Evolutionary conservation across 768 basidiomycete species (phyloP).

Genomic region (Coprinellus micaceus): DNA sequence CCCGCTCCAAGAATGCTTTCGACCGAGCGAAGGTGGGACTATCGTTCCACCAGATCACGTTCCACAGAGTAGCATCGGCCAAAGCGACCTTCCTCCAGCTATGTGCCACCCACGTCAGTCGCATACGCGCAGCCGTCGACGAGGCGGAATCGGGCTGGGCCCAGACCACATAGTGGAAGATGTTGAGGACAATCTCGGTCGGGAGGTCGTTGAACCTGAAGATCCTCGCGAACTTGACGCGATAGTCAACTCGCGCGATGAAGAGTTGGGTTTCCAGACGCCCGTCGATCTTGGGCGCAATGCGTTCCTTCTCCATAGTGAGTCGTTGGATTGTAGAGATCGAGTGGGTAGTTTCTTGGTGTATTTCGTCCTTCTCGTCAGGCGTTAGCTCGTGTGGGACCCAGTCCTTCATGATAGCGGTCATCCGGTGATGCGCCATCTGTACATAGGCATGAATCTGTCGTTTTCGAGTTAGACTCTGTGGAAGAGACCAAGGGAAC

Average conservation of each 20-base stretch:
- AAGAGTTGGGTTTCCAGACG: conserved; percentile 27
- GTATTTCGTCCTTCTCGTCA: conserved; percentile 9
- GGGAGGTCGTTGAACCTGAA: conserved; percentile 65
- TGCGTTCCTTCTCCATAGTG: conserved; percentile 11
- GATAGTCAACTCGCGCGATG: conserved; percentile 31
- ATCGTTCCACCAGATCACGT: conserved; percentile 62
- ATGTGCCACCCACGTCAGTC: conserved; percentile 57
- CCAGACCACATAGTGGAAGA: conserved; percentile 62
- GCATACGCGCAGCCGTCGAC: conserved; percentile 39
- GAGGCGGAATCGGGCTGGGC: conserved; percentile 33
- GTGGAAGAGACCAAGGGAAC: too few relatives aligned
- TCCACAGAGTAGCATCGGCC: conserved; percentile 55
- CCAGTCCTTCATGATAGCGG: conserved; percentile 16
- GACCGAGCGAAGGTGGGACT: conserved; percentile 43
- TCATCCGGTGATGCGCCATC: conserved; percentile 5
- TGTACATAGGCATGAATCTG: not conserved
- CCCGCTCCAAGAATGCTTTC: conserved; percentile 53
- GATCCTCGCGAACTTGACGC: conserved; percentile 28
- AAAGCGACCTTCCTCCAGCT: conserved; percentile 50
- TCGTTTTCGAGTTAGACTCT: not conserved
- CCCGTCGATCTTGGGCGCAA: not conserved
- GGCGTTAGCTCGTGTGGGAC: conserved; percentile 12
- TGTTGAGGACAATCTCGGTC: conserved; percentile 58
- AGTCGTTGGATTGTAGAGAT: conserved; percentile 17
- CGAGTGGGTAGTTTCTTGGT: conserved; percentile 9